Conservation (phyloP, 306 rosid genomes). For the Vicia faba region DNA sequence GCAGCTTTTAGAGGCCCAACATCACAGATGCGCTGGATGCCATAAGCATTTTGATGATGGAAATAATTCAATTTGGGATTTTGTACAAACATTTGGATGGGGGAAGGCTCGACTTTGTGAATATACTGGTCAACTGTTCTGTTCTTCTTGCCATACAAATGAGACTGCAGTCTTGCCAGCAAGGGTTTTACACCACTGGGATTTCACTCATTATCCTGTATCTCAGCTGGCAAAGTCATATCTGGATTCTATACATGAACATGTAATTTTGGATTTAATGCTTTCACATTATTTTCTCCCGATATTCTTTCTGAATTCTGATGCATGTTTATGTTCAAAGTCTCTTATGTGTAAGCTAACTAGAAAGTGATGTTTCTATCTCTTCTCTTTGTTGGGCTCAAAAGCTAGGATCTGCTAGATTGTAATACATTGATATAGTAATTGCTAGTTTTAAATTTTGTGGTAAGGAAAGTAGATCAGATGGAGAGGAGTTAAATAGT, state of each 20-base stretch:
- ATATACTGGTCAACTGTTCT: slow-evolving; percentile 86
- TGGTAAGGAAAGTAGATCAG: no score
- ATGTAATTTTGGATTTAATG: slow-evolving; percentile 55
- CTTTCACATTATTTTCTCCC: slow-evolving; percentile 12
- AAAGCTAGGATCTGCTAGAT: slow-evolving; percentile 17
- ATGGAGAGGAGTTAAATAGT: no score
- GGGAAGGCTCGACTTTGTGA: slow-evolving; percentile 96
- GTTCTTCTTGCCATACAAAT: slow-evolving; percentile 91
- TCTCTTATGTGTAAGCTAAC: slow-evolving; percentile 10
- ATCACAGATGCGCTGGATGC: slow-evolving; percentile 92
- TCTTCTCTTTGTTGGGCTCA: slow-evolving; percentile 21
- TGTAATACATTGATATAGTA: background rate
- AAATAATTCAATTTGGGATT: slow-evolving; percentile 68
- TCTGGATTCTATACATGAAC: slow-evolving; percentile 93
- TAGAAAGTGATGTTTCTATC: slow-evolving; percentile 23
- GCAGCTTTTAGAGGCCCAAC: slow-evolving; percentile 90
- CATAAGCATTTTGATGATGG: slow-evolving; percentile 86
- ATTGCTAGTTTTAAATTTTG: slow-evolving; percentile 4
- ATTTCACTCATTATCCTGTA: slow-evolving; percentile 73
- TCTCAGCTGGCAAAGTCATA: slow-evolving; percentile 93
- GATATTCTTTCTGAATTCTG: slow-evolving; percentile 24
- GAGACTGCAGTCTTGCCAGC: slow-evolving; percentile 94
- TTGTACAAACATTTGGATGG: slow-evolving; percentile 94
- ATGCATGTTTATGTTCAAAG: slow-evolving; percentile 12
- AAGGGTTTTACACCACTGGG: slow-evolving; percentile 94